Base-by-base conservation (phyloP, 1,284 basidiomycete genomes). In the Wolfiporia cocos region DNA sequence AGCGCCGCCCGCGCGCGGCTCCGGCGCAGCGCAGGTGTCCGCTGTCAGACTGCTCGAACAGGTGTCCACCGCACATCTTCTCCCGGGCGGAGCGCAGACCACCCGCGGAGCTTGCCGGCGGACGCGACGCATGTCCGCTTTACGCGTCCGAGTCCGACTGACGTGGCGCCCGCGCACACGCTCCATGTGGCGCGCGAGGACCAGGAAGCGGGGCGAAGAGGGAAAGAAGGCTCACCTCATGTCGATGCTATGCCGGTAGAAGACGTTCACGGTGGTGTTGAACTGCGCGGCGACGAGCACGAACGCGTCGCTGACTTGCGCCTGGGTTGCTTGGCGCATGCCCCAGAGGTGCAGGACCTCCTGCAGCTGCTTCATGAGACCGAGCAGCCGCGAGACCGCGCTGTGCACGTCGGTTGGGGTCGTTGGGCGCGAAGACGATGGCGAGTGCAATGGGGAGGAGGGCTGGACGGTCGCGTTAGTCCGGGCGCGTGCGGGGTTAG, bases 251-350 rank as follows among this genome's bases (percentile, higher is more conserved):
- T 86, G 81, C 39, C 75, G 69, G 18, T 78, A 73, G 60, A 98
- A 97, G 0, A 92, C 90, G 26, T 71, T 73, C 26, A 92, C 79
- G 39, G 87, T 86, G 2, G 76, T 71, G 64, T 95, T 93, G 69
- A 97, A 95, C 53, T 94, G 86, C 57, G 91, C 89, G 28, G 92
- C 93, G n/a, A 98, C 76, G 49, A 82, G 77, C 42, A 99, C 90
- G 59, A 94, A 99, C 43, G 92, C 79, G 62, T 95, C 86, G 68
- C 89, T 93, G 52, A 98, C 92, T 58, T 92, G 71, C 15, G 70
- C 71, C 50, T 95, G 91, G 3, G 76, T 70, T 3, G 85, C 78
- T 28, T 78, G 68, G 1, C 76, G 71, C 2, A 71, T 55, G 34
- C 83, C 78, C 92, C 92, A 96, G 45, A 79, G 74, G 18, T 74